Evolutionary conservation across 106 monocot genomes (phyloP).

Genomic region (Chionographis japonica): DNA sequence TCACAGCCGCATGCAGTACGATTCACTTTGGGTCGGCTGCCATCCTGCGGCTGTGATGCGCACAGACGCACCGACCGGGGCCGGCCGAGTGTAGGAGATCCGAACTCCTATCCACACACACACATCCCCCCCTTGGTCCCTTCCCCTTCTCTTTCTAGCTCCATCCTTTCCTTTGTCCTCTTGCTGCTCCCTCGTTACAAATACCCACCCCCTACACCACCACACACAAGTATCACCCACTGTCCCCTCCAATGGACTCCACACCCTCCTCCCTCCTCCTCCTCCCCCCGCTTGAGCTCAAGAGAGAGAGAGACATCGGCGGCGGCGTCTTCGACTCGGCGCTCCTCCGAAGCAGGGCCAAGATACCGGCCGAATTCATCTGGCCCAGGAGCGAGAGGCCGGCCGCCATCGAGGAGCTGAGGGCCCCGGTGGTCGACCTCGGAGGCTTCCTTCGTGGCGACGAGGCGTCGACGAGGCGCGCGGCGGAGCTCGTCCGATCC

Average conservation of each 20-base stretch:
- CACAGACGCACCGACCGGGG: no score
- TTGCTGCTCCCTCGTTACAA: background rate
- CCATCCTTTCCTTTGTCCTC: background rate
- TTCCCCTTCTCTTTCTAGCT: background rate
- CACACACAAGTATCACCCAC: background rate
- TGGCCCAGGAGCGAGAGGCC: slow-evolving; percentile 39
- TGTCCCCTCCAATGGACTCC: slow-evolving; percentile 1
- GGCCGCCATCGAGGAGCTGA: slow-evolving; percentile 22
- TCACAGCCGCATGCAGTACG: no score
- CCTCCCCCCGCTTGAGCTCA: slow-evolving; percentile 1
- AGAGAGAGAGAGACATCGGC: background rate
- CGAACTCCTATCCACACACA: background rate
- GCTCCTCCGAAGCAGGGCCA: slow-evolving; percentile 17
- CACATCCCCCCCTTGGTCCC: background rate
- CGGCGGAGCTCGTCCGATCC: slow-evolving; percentile 18
- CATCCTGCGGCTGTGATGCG: no score
- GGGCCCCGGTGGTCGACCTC: slow-evolving; percentile 51
- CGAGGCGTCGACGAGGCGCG: slow-evolving; percentile 9
- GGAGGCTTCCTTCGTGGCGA: slow-evolving; percentile 31
- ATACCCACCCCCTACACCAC: background rate
- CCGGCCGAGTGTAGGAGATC: background rate
- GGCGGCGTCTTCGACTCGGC: slow-evolving; percentile 31
- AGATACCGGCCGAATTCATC: slow-evolving; percentile 62
- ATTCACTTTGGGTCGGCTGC: no score
- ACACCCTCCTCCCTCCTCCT: slow-evolving; percentile 7